These are phyloP conservation scores for Aspergillus pseudotamarii DNA, from an alignment of 2,329 filamentous ascomycete species.

Conservation along the genomic window DNA sequence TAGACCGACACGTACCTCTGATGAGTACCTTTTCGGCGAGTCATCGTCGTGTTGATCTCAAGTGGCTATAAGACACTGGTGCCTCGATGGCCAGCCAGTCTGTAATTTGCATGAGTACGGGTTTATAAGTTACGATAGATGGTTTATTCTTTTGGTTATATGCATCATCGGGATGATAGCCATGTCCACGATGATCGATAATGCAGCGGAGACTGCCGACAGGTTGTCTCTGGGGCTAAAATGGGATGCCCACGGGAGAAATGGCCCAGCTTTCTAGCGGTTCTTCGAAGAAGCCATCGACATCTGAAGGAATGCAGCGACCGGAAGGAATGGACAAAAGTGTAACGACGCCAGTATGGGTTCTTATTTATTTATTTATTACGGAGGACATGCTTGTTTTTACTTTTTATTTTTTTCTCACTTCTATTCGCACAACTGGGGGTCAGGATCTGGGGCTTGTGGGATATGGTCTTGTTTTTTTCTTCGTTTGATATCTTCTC, in stretches of 20 bases:
- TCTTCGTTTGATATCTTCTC: conserved; percentile 18
- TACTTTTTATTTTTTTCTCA: not conserved
- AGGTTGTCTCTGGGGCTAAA: conserved; percentile 4
- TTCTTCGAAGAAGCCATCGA: not conserved
- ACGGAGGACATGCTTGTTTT: conserved; percentile 7
- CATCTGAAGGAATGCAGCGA: not conserved
- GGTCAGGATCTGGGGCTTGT: conserved; percentile 15
- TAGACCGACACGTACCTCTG: conserved; percentile 9
- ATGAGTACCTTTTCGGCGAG: too few relatives aligned
- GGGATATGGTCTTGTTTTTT: conserved; percentile 16
- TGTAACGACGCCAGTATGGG: conserved; percentile 5
- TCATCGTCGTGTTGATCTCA: not conserved
- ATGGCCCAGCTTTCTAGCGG: conserved; percentile 1
- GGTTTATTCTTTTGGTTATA: conserved; percentile 26
- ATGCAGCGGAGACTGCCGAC: conserved; percentile 13
- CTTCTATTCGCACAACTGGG: not conserved
- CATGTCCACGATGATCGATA: conserved; percentile 12
- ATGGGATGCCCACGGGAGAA: conserved; percentile 2
- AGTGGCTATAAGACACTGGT: conserved; percentile 3
- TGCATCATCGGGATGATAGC: conserved; percentile 11
- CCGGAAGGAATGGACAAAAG: conserved; percentile 3
- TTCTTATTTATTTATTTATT: conserved; percentile 3
- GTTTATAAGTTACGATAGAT: conserved; percentile 21
- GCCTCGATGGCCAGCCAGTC: conserved; percentile 7
- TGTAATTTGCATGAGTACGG: conserved; percentile 22